phyloP scores from a whole-genome alignment of 345 rosid genomes.

The Bruguiera parviflora region DNA sequence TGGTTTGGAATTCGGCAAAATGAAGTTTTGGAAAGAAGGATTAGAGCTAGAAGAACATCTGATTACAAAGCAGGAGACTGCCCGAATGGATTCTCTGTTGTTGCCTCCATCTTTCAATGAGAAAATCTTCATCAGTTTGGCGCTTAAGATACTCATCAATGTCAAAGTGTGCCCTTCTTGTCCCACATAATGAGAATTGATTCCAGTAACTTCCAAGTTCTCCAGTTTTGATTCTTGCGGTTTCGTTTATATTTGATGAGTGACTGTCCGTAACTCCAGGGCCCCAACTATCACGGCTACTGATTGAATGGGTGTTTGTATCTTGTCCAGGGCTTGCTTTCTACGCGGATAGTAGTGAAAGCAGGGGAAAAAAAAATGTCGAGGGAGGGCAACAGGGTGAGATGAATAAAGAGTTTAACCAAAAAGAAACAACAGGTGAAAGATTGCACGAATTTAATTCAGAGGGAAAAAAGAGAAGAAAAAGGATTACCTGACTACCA shows the following conservation, averaged over 20 bases:
- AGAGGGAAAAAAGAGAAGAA: not conserved
- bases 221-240: constrained; percentile 13
- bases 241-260: constrained; percentile 24
- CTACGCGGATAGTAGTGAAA: constrained; percentile 24
- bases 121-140: constrained; percentile 46
- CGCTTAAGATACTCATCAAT: constrained; percentile 55
- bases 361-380: not conserved
- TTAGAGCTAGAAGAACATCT: constrained; percentile 29
- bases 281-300: constrained; percentile 83
- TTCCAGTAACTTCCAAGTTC: constrained; percentile 21
- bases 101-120: constrained; percentile 65
- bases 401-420: not conserved
- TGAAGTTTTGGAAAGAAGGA: not conserved
- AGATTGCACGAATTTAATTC: not conserved
- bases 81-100: constrained; percentile 62
- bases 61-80: constrained; percentile 56
- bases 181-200: constrained; percentile 12
- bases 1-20: not conserved
- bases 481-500: constrained; percentile 38
- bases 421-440: not conserved
- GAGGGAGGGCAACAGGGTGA: not conserved
- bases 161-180: constrained; percentile 38
- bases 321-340: constrained; percentile 40
- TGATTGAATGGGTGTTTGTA: constrained; percentile 35
- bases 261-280: constrained; percentile 37